These are phyloP conservation scores for Dysphania ambrosioides DNA, from an alignment of 148 eudicot species.

Conservation along the genomic window DNA sequence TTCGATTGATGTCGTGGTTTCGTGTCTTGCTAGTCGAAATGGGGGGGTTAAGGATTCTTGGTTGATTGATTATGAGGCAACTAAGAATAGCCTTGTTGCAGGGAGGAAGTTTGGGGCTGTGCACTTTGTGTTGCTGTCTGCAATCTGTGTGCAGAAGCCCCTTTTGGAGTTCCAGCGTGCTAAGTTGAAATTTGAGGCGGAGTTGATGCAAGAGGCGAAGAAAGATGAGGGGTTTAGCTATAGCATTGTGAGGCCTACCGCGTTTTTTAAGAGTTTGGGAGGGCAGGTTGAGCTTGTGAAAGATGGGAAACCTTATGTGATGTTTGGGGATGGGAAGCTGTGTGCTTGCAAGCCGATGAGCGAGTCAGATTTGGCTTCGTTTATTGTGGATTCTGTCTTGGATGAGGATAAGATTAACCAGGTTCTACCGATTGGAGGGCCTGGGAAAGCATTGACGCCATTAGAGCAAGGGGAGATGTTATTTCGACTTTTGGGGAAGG, in stretches of 20 bases:
- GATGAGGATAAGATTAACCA: slow-evolving; percentile 55
- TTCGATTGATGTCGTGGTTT: slow-evolving; percentile 81
- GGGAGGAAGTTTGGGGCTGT: slow-evolving; percentile 69
- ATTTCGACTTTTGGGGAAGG: slow-evolving; percentile 57
- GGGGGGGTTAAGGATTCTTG: slow-evolving; percentile 88
- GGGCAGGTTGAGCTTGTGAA: slow-evolving; percentile 91
- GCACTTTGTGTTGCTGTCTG: slow-evolving; percentile 84
- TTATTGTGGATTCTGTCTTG: slow-evolving; percentile 76
- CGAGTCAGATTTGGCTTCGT: slow-evolving; percentile 77
- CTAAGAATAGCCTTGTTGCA: slow-evolving; percentile 72
- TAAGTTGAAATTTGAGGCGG: slow-evolving; percentile 83
- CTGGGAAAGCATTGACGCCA: slow-evolving; percentile 86
- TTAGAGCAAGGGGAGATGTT: slow-evolving; percentile 91
- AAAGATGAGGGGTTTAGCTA: slow-evolving; percentile 52
- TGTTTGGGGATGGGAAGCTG: slow-evolving; percentile 95
- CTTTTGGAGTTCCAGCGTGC: slow-evolving; percentile 88
- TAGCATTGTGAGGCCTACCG: slow-evolving; percentile 92
- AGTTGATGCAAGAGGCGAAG: slow-evolving; percentile 62
- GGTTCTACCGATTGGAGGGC: slow-evolving; percentile 88
- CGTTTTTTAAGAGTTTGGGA: slow-evolving; percentile 97
- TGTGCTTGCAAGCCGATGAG: slow-evolving; percentile 97
- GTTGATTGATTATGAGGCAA: slow-evolving; percentile 86
- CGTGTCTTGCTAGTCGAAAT: slow-evolving; percentile 81
- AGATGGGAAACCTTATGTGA: slow-evolving; percentile 93
- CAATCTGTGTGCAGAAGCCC: slow-evolving; percentile 95